phyloP scores from a whole-genome alignment of 2,329 filamentous ascomycete genomes.

The Botrytis tulipae region DNA sequence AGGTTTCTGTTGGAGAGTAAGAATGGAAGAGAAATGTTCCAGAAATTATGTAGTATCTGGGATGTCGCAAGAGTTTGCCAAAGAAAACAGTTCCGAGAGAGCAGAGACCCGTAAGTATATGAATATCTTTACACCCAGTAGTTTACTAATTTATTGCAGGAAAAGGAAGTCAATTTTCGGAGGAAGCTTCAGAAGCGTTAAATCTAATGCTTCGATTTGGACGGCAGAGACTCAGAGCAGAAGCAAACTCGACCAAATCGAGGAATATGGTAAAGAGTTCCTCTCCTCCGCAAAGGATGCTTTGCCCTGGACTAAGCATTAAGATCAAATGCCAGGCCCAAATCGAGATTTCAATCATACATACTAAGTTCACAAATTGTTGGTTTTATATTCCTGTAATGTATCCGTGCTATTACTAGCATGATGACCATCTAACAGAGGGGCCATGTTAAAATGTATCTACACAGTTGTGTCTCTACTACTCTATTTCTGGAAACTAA shows the following conservation, averaged over 20 bases:
- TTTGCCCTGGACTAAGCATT: background rate
- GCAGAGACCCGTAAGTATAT: background rate
- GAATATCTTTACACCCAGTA: background rate
- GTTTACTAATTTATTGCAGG: background rate
- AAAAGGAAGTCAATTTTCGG: background rate
- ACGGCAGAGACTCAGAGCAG: background rate
- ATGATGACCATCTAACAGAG: no score
- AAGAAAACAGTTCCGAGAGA: background rate
- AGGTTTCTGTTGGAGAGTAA: background rate
- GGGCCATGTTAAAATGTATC: background rate
- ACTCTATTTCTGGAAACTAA: background rate
- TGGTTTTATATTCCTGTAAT: background rate
- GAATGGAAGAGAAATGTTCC: background rate
- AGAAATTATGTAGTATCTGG: background rate
- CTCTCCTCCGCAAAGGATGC: background rate
- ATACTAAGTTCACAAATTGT: background rate
- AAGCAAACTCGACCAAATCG: background rate
- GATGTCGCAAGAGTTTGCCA: background rate
- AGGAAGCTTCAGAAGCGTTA: background rate
- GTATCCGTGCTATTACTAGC: background rate
- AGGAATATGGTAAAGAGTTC: conserved; percentile 13
- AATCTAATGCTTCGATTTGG: background rate
- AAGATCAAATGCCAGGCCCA: background rate
- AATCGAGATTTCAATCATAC: background rate
- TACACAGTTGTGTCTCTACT: background rate